Evolutionary conservation across 2,329 filamentous ascomycete genomes (phyloP), one percentile per base, ranked within the genome.

Genomic region (Aureobasidium sp.): DNA sequence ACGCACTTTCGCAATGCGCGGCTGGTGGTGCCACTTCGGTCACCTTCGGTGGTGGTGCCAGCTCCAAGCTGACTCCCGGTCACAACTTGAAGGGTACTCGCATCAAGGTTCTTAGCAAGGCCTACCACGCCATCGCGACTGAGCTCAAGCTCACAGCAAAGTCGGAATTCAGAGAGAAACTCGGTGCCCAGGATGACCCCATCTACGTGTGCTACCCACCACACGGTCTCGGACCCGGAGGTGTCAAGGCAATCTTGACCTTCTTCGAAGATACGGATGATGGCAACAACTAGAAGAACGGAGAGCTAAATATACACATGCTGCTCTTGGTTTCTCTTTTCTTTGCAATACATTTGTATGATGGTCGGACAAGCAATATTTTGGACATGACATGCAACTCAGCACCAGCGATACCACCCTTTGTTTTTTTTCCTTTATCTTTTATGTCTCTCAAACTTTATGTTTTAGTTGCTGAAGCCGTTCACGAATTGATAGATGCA

Each of bases 151-250:
- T 96, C 66, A 88, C 87, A 49, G 85, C 88, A 71, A 96, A 96
- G 84, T 87, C 85, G 60, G 91, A 92, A 73, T 97, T 97, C 79
- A 82, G 92, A 64, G 88, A 90, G 78, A 97, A 97, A 81, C 85
- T 97, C 73, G 92, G 92, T 59, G 89, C 89, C 5, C 79, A 85
- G 63, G 90, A 92, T 64, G 91, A 96, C 70, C 86, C 89, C 52
- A 86, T 93, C 31, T 97, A 90, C 75, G 91, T 97, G 67, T 91
- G 90, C 71, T 97, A 96, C 75, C 92, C 92, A 44, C 87, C 88
- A 63, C 87, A 91, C 70, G 91, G 92, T 8, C 81, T 97, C 31
- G 91, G 91, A 1, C 85, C 92, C 49, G 84, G 87, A 65, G 92
- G 91, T 47, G 85, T 91, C 65, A 85, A 89, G 72, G 90, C 91